A percentile compares a stretch with the other conserved stretches of the same genome.
Conservation (phyloP, 2,329 filamentous ascomycete genomes). For the Biscogniauxia mediterranea region DNA sequence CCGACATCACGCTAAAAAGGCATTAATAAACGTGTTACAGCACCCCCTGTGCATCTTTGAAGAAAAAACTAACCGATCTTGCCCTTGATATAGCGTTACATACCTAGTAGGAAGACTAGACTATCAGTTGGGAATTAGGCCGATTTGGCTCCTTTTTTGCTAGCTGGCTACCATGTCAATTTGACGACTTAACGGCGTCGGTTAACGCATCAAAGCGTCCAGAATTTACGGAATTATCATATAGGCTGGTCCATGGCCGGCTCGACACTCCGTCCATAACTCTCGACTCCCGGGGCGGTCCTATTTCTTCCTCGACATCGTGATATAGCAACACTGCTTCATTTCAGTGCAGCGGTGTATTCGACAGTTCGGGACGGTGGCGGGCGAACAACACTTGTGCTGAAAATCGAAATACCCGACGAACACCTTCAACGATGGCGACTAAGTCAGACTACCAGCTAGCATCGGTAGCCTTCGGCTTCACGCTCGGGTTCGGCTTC, state of each 20-base stretch:
- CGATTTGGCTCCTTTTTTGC: neutral
- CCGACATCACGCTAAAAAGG: neutral
- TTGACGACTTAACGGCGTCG: neutral
- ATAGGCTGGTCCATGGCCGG: neutral
- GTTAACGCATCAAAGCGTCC: neutral
- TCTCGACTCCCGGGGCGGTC: neutral
- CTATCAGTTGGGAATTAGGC: neutral
- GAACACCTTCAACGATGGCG: neutral
- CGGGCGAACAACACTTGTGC: neutral
- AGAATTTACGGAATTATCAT: neutral
- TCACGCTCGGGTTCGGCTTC: constrained; percentile 17
- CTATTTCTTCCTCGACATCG: neutral
- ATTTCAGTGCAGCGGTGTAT: neutral
- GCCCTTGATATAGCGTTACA: neutral
- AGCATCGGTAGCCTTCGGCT: constrained; percentile 15
- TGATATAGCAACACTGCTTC: neutral
- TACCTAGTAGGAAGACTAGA: neutral
- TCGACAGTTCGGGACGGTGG: neutral
- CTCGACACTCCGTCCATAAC: neutral
- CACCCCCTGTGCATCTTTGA: no score
- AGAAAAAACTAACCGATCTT: neutral
- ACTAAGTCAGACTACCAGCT: constrained; percentile 12
- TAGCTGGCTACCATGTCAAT: neutral
- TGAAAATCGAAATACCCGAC: neutral
- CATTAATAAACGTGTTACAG: neutral